Evolutionary conservation across 257 asterid species (phyloP), one percentile per base, ranked within the genome.

Genomic region (Anisodus acutangulus): DNA sequence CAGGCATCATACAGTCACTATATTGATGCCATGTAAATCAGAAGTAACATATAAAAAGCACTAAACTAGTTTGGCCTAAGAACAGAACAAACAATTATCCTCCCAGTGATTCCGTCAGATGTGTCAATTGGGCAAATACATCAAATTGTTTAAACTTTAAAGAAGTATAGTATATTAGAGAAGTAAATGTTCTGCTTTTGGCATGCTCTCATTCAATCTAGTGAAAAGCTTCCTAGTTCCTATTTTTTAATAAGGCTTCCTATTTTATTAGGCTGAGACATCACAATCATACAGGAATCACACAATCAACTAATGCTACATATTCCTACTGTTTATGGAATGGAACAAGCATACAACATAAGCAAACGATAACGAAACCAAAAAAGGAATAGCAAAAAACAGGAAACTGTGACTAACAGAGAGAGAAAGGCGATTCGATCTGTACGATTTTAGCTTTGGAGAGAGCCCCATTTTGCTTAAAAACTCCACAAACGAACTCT

Each of bases 381-480:
- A 72, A 47, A 47, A 74, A 74, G 19, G 60, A 74, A 74, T 74
- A 74, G 58, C 80, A 72, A 17, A 47, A 72, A 72, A 74, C 80
- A 74, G 80, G 60, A 74, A 74, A 74, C 60, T 74, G 80, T 49
- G 43, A 74, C 80, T 74, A 74, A 74, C 80, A 49, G 80, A 74
- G 19, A 74, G 80, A 49, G 60, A 49, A 74, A 74, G 84, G 83
- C 60, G 79, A 86, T 66, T 86, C 82, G 93, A 89, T 89, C 83
- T 55, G 86, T 97, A 95, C 98, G 92, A 90, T 95, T 93, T 95
- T 64, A 93, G 93, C 93, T 93, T 97, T 84, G 88, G 86, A 22
- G 99, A 93, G 87, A 94, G 87, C 49, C 93, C 94, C 86, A 87
- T 82, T 88, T 90, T 92, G 89, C 86, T 86, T 90, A 97, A 85